Base-by-base conservation (phyloP, 75 land plant species). In the Adiantum capillusveneris region DNA sequence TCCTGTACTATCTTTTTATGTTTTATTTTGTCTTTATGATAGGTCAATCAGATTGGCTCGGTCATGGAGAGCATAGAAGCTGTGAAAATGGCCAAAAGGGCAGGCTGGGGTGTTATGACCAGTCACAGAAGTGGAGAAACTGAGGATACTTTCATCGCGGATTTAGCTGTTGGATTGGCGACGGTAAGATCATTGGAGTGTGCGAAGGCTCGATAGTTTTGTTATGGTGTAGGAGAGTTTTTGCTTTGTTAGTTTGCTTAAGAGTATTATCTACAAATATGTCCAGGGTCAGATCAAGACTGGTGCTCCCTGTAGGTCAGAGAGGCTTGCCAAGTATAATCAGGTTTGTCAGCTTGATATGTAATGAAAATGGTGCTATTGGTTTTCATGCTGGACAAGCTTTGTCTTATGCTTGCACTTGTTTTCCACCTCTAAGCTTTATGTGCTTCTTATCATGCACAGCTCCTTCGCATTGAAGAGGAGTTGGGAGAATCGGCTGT, bases 101-200 rank as follows among this genome's bases (percentile, higher is more conserved):
- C 96, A 65, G 99, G 97, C 21, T 95, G 99, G 99, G 99, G 99
- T 46, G 92, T 95, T 25, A 95, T 95, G 99, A 86, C 96, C 14
- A 95, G 99, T 61, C 99, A 95, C 67, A 76, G 99, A 70, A 90
- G 96, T 84, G 99, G 99, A 42, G 99, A 95, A 54, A 95, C 99
- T 0, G 96, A 95, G 56, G 96, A 95, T 56, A 90, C 97, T 19
- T 95, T 95, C 74, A 95, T 95, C 74, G 99, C 96, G 34, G 99
- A 95, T 65, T 85, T 95, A 25, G 85, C 99, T n/a, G 99, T 95
- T 7, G 96, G 99, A 19, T 76, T 95, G 74, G 72, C 99, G 13
- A 95, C 96, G 39, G 96, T 89, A 67, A 79, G 65, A 45, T 37
- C 26, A 29, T n/a, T 21, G n/a, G n/a, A n/a, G n/a, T n/a, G n/a